These are phyloP conservation scores for Glebionis coronaria DNA, from an alignment of 129 eudicot genomes.

Conservation along the genomic window DNA sequence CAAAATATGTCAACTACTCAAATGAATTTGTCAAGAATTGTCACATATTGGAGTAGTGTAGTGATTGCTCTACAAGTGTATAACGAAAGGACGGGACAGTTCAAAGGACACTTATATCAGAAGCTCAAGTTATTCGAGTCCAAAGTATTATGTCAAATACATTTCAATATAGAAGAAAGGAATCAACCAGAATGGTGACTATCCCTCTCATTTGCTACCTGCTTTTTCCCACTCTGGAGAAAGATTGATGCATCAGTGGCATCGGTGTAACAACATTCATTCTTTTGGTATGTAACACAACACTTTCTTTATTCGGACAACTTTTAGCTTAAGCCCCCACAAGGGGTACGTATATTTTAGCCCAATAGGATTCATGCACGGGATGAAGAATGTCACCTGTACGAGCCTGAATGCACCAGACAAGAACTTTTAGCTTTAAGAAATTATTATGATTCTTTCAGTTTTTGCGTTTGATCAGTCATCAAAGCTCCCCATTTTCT, in stretches of 20 bases:
- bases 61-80: slow-evolving; percentile 25
- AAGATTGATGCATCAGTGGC: slow-evolving; percentile 33
- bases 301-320: slow-evolving; percentile 40
- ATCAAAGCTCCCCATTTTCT: slow-evolving; percentile 15
- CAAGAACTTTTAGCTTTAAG: slow-evolving; percentile 23
- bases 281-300: slow-evolving; percentile 64
- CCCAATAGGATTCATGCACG: slow-evolving; percentile 20
- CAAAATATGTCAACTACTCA: slow-evolving; percentile 86
- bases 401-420: slow-evolving; percentile 16
- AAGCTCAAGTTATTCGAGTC: slow-evolving; percentile 13
- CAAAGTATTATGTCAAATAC: slow-evolving; percentile 32
- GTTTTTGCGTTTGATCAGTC: slow-evolving; percentile 10
- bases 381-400: slow-evolving; percentile 28
- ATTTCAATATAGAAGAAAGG: slow-evolving; percentile 32
- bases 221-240: too few species aligned
- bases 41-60: slow-evolving; percentile 81
- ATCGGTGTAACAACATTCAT: slow-evolving; percentile 39
- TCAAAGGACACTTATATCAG: slow-evolving; percentile 12
- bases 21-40: slow-evolving; percentile 82
- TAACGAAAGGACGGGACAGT: slow-evolving; percentile 21
- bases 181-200: slow-evolving; percentile 32
- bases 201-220: slow-evolving; percentile 18
- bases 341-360: slow-evolving; percentile 30
- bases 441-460: slow-evolving; percentile 19
- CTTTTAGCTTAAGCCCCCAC: slow-evolving; percentile 30